These are phyloP conservation scores for Rhodamnia argentea DNA, from an alignment of 345 rosid genomes.

Conservation along the genomic window DNA sequence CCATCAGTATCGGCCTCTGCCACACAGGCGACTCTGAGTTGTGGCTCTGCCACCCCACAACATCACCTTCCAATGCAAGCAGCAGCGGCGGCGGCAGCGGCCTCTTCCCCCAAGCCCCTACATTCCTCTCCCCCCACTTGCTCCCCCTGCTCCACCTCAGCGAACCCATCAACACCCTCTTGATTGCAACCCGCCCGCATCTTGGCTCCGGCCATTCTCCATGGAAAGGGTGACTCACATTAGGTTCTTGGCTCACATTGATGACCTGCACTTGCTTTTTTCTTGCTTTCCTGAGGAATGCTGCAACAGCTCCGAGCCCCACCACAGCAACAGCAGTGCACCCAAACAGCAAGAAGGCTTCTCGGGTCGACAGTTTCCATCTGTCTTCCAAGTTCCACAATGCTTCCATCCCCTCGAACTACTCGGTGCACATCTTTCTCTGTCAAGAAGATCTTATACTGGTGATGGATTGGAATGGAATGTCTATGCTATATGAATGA, in stretches of 20 bases:
- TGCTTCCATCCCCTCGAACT: conserved; percentile 43
- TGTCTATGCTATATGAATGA: neutral
- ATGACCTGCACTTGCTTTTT: conserved; percentile 9
- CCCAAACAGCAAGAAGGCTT: conserved; percentile 35
- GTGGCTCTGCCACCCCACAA: conserved; percentile 35
- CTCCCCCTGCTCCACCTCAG: conserved; percentile 64
- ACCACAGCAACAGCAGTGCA: conserved; percentile 29
- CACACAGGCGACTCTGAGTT: conserved; percentile 58
- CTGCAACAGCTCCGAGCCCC: conserved; percentile 27
- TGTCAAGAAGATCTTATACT: neutral
- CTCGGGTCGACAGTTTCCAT: conserved; percentile 46
- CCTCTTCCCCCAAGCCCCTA: conserved; percentile 1
- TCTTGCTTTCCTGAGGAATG: conserved; percentile 23
- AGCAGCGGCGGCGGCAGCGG: neutral
- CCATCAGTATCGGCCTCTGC: conserved; percentile 84
- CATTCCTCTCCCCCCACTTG: conserved; percentile 34
- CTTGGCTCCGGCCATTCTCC: conserved; percentile 6
- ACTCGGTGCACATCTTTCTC: neutral
- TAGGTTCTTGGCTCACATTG: neutral
- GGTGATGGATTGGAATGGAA: neutral
- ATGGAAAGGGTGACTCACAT: neutral
- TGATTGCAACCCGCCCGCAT: conserved; percentile 26
- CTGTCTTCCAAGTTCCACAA: conserved; percentile 57
- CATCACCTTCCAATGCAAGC: conserved; percentile 11
- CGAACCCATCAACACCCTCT: conserved; percentile 39